Evolutionary conservation across 345 rosid genomes (phyloP).

Genomic region (Gossypium arboreum): DNA sequence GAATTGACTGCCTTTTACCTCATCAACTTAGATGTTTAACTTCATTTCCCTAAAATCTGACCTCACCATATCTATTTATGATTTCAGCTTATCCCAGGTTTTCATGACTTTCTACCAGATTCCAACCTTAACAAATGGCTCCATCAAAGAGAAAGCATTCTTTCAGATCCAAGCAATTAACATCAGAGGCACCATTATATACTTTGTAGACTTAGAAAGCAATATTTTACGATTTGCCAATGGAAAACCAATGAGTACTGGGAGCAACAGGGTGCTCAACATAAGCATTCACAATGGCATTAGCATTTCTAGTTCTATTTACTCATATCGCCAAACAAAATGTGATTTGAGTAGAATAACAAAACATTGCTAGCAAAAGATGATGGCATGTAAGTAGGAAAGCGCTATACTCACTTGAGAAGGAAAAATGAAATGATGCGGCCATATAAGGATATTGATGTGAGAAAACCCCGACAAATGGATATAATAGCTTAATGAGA

Average conservation of each 20-base stretch:
- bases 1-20: not conserved
- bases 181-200: not conserved
- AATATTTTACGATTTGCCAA: not conserved
- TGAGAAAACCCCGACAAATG: not conserved
- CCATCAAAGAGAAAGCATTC: not conserved
- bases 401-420: not conserved
- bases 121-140: not conserved
- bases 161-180: not conserved
- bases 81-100: not conserved
- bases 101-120: not conserved
- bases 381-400: not conserved
- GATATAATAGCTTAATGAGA: not conserved
- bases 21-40: slow-evolving; percentile 6
- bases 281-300: not conserved
- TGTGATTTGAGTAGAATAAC: slow-evolving; percentile 1
- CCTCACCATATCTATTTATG: not conserved
- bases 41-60: slow-evolving; percentile 4
- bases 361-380: not conserved
- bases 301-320: not conserved
- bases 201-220: not conserved
- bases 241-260: not conserved
- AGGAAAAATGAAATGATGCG: not conserved
- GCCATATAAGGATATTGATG: not conserved
- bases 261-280: not conserved
- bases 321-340: not conserved